Conservation (phyloP, 1,139 yeast species). For the Saccharomyces pastorianus region DNA sequence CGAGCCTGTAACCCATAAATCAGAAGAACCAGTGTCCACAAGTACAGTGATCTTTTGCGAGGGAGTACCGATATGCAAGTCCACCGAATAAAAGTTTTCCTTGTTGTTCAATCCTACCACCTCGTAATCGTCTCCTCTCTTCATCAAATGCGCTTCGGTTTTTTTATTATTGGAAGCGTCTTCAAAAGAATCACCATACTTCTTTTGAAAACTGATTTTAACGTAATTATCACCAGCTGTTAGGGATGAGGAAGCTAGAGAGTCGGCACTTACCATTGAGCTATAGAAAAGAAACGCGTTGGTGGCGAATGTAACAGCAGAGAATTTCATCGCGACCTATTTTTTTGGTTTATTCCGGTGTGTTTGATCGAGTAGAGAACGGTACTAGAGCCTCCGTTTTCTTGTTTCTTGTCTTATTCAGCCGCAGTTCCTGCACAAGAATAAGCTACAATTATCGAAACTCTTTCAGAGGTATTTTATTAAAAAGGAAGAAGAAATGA, state of each 20-base stretch:
- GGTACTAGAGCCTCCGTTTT: not conserved
- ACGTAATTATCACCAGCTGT: not conserved
- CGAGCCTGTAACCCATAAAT: constrained; percentile 50
- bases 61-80: constrained; percentile 44
- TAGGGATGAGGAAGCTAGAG: not conserved
- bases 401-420: not conserved
- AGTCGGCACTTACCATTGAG: not conserved
- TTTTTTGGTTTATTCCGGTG: not conserved
- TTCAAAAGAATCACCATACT: not conserved
- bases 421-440: not conserved
- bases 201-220: not conserved
- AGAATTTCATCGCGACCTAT: not conserved
- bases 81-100: constrained; percentile 24
- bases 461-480: not conserved
- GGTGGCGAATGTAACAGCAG: not conserved
- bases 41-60: constrained; percentile 44
- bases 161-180: not conserved
- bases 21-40: constrained; percentile 68
- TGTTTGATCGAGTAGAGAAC: not conserved
- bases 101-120: constrained; percentile 18
- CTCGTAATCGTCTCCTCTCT: constrained; percentile 14
- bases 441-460: not conserved
- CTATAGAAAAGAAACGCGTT: not conserved
- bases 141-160: constrained; percentile 3
- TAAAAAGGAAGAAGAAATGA: not conserved